Conservation (phyloP, 2,329 filamentous ascomycete genomes). For the Epicoccum nigrum region DNA sequence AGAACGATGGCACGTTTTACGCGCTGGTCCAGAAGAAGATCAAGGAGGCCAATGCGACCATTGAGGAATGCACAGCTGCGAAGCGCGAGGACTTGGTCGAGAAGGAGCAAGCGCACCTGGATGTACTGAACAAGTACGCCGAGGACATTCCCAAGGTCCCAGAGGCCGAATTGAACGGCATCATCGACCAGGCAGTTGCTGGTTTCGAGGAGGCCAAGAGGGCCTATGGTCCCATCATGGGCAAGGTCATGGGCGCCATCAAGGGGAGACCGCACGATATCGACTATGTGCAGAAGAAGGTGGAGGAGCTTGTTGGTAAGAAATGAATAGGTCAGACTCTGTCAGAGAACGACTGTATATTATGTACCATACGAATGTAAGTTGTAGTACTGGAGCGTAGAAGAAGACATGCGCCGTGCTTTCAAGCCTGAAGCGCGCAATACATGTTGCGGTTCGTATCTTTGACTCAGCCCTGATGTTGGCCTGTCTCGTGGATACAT, state of each 20-base stretch:
- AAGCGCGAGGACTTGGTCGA: constrained; percentile 71
- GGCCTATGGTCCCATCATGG: constrained; percentile 68
- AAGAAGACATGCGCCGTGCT: background rate
- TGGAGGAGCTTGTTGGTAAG: constrained; percentile 55
- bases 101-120: constrained; percentile 71
- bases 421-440: background rate
- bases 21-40: constrained; percentile 69
- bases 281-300: constrained; percentile 64
- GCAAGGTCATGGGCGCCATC: constrained; percentile 59
- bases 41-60: constrained; percentile 63
- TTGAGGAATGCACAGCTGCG: constrained; percentile 67
- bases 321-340: constrained; percentile 16
- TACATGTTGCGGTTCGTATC: too few species aligned
- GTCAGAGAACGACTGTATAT: background rate
- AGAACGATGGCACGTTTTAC: constrained; percentile 72
- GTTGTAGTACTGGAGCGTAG: constrained; percentile 4
- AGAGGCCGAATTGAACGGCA: constrained; percentile 62
- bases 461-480: too few species aligned
- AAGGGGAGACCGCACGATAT: constrained; percentile 70
- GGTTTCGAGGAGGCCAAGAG: constrained; percentile 57
- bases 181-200: constrained; percentile 61
- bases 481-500: too few species aligned
- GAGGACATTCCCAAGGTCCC: constrained; percentile 63
- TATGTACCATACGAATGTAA: constrained; percentile 4
- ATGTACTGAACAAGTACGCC: constrained; percentile 70